Evolutionary conservation across 208 protist species (phyloP).

Genomic region (Herpetomonas samuelpessoai): DNA sequence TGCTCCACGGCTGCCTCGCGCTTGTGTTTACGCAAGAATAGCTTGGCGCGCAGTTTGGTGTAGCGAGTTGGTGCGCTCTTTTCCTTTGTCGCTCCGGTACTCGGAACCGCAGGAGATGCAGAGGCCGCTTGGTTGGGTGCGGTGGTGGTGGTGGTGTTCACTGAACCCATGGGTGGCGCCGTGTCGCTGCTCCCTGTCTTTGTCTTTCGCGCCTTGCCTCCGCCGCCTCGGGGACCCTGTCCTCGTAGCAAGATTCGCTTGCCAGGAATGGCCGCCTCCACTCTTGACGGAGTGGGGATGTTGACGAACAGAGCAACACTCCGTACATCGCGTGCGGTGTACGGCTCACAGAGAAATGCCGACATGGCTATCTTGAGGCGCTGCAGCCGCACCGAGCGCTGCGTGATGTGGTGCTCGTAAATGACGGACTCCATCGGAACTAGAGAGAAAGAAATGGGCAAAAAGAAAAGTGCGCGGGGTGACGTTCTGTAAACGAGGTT

Average conservation of each 20-base stretch:
- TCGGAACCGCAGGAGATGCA: too few relatives aligned
- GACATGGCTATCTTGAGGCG: slow-evolving; percentile 24
- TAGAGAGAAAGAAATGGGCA: neutral
- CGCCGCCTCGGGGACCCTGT: too few relatives aligned
- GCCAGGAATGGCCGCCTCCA: neutral
- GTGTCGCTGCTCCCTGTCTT: neutral
- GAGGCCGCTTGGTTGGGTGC: too few relatives aligned
- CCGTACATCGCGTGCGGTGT: slow-evolving; percentile 17
- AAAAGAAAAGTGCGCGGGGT: too few relatives aligned
- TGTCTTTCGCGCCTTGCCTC: neutral
- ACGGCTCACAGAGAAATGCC: slow-evolving; percentile 24
- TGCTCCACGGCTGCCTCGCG: neutral
- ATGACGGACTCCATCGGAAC: slow-evolving; percentile 19
- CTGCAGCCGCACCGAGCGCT: slow-evolving; percentile 9
- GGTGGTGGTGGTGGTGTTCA: too few relatives aligned
- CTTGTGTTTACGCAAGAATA: neutral
- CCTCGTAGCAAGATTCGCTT: neutral
- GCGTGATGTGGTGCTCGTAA: slow-evolving; percentile 22
- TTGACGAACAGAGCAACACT: slow-evolving; percentile 27
- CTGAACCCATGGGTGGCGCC: too few relatives aligned
- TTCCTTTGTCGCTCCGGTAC: too few relatives aligned
- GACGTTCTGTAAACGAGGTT: too few relatives aligned
- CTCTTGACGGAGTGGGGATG: slow-evolving; percentile 20
- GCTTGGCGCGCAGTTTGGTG: neutral
- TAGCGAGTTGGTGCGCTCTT: neutral